phyloP scores from a whole-genome alignment of 129 eudicot genomes.

The Centaurea solstitialis region DNA sequence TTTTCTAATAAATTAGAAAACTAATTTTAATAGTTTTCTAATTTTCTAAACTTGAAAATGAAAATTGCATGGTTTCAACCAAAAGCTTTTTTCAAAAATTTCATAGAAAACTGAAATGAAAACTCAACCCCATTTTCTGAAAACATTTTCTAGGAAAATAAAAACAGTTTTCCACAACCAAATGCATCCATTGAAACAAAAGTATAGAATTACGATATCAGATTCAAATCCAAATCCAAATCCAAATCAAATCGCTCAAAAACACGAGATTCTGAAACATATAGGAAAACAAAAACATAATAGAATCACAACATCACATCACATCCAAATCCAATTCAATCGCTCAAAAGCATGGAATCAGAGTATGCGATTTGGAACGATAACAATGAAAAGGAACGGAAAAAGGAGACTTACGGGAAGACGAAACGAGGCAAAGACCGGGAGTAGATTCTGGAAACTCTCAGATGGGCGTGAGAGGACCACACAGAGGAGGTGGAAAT shows the following conservation, averaged over 20 bases:
- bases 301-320: too few species aligned
- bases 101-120: too few species aligned
- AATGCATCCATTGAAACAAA: too few species aligned
- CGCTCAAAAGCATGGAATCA: slow-evolving; percentile 1
- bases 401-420: not conserved
- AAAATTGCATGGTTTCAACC: too few species aligned
- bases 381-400: not conserved
- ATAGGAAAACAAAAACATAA: not conserved
- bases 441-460: not conserved
- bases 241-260: slow-evolving; percentile 22
- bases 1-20: too few species aligned
- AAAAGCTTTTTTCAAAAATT: too few species aligned
- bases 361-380: not conserved
- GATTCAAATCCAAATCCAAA: not conserved
- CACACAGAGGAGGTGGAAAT: slow-evolving; percentile 12
- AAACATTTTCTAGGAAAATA: too few species aligned
- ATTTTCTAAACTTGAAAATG: too few species aligned
- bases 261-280: slow-evolving; percentile 3
- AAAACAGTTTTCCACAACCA: too few species aligned
- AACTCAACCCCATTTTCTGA: too few species aligned
- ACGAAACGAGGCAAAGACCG: not conserved
- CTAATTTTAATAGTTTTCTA: too few species aligned
- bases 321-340: not conserved
- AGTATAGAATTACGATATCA: too few species aligned
- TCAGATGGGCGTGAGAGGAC: slow-evolving; percentile 17